Percentiles rank a stretch among this genome's conserved stretches.
Conservation (phyloP, 139 green algal genomes). For the Coccomyxa sp. region DNA sequence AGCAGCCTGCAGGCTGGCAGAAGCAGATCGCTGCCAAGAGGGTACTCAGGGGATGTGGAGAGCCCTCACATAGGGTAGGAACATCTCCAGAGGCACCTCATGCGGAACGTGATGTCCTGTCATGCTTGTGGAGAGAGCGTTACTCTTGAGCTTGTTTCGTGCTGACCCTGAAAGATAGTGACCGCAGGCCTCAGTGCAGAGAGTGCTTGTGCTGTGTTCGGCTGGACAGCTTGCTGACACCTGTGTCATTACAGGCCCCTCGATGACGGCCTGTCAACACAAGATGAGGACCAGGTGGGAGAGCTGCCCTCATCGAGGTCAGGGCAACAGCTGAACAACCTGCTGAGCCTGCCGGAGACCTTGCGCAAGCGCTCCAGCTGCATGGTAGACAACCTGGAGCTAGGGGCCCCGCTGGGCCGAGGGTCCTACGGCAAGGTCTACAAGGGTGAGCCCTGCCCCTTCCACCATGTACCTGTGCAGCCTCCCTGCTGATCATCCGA, state of each 20-base stretch:
- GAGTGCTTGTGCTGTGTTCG: too few species aligned
- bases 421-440: constrained; percentile 11
- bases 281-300: not conserved
- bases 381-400: not conserved
- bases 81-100: too few species aligned
- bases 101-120: too few species aligned
- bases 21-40: not conserved
- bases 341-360: not conserved
- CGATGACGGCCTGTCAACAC: not conserved
- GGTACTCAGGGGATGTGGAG: not conserved
- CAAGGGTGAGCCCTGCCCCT: not conserved
- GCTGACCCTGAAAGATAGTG: too few species aligned
- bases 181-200: too few species aligned
- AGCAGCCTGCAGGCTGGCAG: too few species aligned
- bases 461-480: too few species aligned
- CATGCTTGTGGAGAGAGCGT: too few species aligned
- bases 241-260: too few species aligned
- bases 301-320: not conserved
- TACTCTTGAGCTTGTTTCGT: too few species aligned
- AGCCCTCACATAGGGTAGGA: not conserved
- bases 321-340: not conserved
- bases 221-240: too few species aligned
- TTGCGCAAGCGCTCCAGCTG: not conserved
- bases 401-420: not conserved
- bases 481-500: not conserved